These are phyloP conservation scores for Corymbia citriodora DNA, from an alignment of 441 rosid genomes.

Conservation along the genomic window DNA sequence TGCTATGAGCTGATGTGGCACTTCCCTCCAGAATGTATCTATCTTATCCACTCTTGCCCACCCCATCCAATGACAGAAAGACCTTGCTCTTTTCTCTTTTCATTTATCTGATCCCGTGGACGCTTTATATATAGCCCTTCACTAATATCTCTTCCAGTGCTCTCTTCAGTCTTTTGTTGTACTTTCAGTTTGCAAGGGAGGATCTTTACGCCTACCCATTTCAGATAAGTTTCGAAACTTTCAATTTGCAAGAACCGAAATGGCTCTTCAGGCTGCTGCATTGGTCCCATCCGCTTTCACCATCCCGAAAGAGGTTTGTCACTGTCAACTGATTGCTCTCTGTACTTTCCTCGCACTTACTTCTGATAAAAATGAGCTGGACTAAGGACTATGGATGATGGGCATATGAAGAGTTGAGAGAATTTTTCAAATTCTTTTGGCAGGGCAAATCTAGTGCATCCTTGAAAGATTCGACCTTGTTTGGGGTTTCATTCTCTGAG, in stretches of 20 bases:
- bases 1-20: slow-evolving; percentile 32
- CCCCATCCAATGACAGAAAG: slow-evolving; percentile 7
- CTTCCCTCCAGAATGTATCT: slow-evolving; percentile 22
- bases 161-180: not conserved
- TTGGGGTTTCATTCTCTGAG: slow-evolving; percentile 73
- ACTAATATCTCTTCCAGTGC: slow-evolving; percentile 5
- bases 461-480: slow-evolving; percentile 71
- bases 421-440: not conserved
- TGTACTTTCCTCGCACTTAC: not conserved
- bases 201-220: not conserved
- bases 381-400: no score
- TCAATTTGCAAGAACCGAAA: not conserved
- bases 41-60: slow-evolving; percentile 46
- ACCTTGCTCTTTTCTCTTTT: not conserved
- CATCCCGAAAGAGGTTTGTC: slow-evolving; percentile 56
- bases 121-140: not conserved
- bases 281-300: slow-evolving; percentile 65
- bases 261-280: slow-evolving; percentile 84
- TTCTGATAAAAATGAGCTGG: not conserved
- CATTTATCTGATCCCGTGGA: not conserved
- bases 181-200: not conserved
- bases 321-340: not conserved
- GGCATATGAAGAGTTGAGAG: not conserved
- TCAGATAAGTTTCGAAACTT: not conserved
- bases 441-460: slow-evolving; percentile 56